Evolutionary conservation across 768 basidiomycete genomes (phyloP).

Genomic region (Leccinum subgranulosum): DNA sequence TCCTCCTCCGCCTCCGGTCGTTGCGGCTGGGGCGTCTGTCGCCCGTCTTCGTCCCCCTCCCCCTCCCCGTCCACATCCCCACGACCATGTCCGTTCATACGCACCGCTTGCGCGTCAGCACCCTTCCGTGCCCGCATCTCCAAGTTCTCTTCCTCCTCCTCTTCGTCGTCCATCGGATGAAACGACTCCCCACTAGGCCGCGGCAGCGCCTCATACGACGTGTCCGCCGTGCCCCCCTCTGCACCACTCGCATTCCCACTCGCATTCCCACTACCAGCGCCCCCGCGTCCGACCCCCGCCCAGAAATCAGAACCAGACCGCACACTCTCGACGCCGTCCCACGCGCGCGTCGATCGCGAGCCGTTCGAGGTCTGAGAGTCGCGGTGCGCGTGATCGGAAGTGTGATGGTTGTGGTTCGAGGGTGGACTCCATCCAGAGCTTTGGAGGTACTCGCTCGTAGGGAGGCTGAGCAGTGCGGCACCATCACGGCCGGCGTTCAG

Average conservation of each 20-base stretch:
- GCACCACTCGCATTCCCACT: background rate
- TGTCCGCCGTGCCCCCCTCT: background rate
- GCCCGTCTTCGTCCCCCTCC: constrained; percentile 20
- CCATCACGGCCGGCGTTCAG: no score
- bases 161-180: constrained; percentile 31
- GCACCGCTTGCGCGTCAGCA: background rate
- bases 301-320: constrained; percentile 77
- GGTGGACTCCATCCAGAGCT: no score
- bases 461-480: no score
- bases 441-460: no score
- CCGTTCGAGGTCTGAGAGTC: no score
- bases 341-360: no score
- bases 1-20: constrained; percentile 29
- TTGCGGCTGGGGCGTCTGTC: constrained; percentile 23
- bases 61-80: constrained; percentile 22
- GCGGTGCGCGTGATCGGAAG: no score
- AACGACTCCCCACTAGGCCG: constrained; percentile 30
- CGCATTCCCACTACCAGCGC: background rate
- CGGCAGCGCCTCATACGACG: constrained; percentile 14
- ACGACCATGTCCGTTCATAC: background rate
- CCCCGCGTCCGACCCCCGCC: constrained; percentile 43
- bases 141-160: constrained; percentile 6
- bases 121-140: background rate
- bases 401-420: no score
- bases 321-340: no score